A percentile compares a stretch with the other conserved stretches of the same genome.
Conservation (phyloP, 2,329 filamentous ascomycete species). For the Neocatenulostroma microsporum region DNA sequence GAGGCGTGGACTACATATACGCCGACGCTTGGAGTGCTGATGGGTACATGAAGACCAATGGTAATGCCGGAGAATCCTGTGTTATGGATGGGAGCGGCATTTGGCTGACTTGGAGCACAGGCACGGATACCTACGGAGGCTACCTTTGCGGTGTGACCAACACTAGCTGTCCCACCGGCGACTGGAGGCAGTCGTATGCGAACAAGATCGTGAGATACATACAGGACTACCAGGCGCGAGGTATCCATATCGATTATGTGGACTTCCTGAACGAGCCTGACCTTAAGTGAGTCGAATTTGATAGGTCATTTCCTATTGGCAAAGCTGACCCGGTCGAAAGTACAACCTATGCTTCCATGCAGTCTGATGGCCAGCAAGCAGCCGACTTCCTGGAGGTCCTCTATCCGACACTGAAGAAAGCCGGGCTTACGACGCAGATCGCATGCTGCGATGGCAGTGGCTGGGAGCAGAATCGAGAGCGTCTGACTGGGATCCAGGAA, state of each 20-base stretch:
- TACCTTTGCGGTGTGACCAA: slow-evolving; percentile 40
- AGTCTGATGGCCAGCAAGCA: slow-evolving; percentile 39
- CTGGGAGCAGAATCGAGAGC: slow-evolving; percentile 25
- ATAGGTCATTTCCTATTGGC: no score
- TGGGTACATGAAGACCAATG: slow-evolving; percentile 47
- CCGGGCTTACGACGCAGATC: slow-evolving; percentile 32
- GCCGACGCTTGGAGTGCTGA: slow-evolving; percentile 46
- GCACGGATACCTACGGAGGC: slow-evolving; percentile 37
- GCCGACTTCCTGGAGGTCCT: slow-evolving; percentile 47
- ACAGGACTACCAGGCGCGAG: slow-evolving; percentile 34
- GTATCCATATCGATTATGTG: slow-evolving; percentile 35
- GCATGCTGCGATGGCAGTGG: slow-evolving; percentile 41
- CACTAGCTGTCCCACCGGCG: slow-evolving; percentile 34
- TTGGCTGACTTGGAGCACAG: slow-evolving; percentile 4
- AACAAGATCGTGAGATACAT: slow-evolving; percentile 43
- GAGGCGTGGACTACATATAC: slow-evolving; percentile 42
- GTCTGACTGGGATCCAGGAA: slow-evolving; percentile 23
- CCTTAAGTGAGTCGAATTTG: slow-evolving; percentile 17
- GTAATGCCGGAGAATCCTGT: no score
- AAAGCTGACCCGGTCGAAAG: slow-evolving; percentile 10
- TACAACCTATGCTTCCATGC: slow-evolving; percentile 42
- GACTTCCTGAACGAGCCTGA: slow-evolving; percentile 43
- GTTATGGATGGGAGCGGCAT: no score
- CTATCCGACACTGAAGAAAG: slow-evolving; percentile 30
- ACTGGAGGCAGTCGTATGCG: slow-evolving; percentile 44